Evolutionary conservation across 768 basidiomycete species (phyloP).

Genomic region (Kwoniella mangroviensis): DNA sequence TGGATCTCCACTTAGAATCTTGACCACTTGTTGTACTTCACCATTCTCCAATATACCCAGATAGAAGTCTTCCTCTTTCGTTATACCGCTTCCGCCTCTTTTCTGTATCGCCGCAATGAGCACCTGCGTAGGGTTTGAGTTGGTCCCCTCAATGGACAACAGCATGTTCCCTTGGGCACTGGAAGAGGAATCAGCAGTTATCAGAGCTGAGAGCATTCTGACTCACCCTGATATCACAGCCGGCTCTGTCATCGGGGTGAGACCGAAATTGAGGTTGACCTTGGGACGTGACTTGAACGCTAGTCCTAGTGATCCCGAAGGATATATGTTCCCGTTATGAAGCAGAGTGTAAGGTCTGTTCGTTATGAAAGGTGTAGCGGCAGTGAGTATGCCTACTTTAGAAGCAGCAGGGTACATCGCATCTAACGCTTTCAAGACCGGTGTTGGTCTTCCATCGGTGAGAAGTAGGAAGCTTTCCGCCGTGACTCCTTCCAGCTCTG

Average conservation of each 20-base stretch:
- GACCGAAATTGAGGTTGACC: slow-evolving; percentile 30
- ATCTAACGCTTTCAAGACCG: slow-evolving; percentile 34
- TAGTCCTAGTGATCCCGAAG: slow-evolving; percentile 48
- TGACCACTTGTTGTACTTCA: slow-evolving; percentile 37
- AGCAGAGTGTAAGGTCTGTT: slow-evolving; percentile 53
- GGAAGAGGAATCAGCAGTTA: neutral
- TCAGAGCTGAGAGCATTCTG: neutral
- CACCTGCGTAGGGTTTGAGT: slow-evolving; percentile 52
- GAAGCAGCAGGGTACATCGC: slow-evolving; percentile 26
- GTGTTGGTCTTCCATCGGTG: slow-evolving; percentile 38
- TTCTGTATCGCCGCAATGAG: slow-evolving; percentile 52
- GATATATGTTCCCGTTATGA: slow-evolving; percentile 29
- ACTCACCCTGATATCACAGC: slow-evolving; percentile 44
- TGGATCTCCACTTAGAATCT: slow-evolving; percentile 57
- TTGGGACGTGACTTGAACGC: slow-evolving; percentile 31
- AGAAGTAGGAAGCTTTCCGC: slow-evolving; percentile 39
- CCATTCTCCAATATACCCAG: slow-evolving; percentile 38
- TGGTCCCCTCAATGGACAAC: slow-evolving; percentile 33
- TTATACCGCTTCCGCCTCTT: slow-evolving; percentile 31
- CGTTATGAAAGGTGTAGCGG: slow-evolving; percentile 56
- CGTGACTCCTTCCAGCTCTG: slow-evolving; percentile 36
- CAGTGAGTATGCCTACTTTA: slow-evolving; percentile 46
- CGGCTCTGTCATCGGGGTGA: slow-evolving; percentile 35
- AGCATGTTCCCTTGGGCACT: slow-evolving; percentile 57
- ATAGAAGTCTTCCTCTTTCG: slow-evolving; percentile 57